Percentiles rank a stretch among this genome's conserved stretches.
Conservation (phyloP, 495 filamentous ascomycete genomes). For the Parathielavia hyrcaniae region DNA sequence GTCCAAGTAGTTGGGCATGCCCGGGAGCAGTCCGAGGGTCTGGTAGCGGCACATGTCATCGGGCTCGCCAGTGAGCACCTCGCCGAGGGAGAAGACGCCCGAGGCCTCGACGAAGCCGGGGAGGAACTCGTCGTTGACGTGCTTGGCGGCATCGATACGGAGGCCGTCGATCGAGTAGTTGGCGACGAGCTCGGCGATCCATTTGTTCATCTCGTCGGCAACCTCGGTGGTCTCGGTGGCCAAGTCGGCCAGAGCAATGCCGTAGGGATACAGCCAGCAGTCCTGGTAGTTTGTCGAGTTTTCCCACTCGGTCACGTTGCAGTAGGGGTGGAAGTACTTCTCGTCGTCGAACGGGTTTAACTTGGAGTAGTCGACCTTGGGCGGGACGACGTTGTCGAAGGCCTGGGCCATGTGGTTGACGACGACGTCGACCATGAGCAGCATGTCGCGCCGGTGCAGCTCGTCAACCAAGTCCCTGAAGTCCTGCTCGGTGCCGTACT, state of each 20-base stretch:
- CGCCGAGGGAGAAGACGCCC: conserved; percentile 67
- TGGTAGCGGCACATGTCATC: conserved; percentile 32
- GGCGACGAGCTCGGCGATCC: conserved; percentile 58
- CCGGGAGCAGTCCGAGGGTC: conserved; percentile 47
- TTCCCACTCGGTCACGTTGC: conserved; percentile 56
- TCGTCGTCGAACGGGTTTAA: conserved; percentile 64
- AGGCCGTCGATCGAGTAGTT: conserved; percentile 77
- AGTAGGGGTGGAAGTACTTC: conserved; percentile 63
- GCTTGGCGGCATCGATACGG: conserved; percentile 66
- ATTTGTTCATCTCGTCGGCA: conserved; percentile 50
- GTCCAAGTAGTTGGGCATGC: conserved; percentile 61
- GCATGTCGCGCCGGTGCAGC: conserved; percentile 59
- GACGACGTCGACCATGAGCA: conserved; percentile 73
- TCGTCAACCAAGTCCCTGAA: conserved; percentile 55
- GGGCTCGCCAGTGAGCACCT: conserved; percentile 43
- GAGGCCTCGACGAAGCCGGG: conserved; percentile 54
- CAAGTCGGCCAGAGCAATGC: conserved; percentile 62
- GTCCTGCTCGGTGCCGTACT: conserved; percentile 61
- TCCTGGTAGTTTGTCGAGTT: conserved; percentile 41
- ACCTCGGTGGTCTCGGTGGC: conserved; percentile 55
- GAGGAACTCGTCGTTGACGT: conserved; percentile 68
- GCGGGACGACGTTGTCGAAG: conserved; percentile 40
- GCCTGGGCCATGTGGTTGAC: conserved; percentile 69
- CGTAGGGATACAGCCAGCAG: conserved; percentile 59
- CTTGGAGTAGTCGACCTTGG: conserved; percentile 53